Percentiles rank a stretch among this genome's conserved stretches.
Evolutionary conservation across 164 flowering plant species (phyloP).

Genomic region (Berberis thunbergii): DNA sequence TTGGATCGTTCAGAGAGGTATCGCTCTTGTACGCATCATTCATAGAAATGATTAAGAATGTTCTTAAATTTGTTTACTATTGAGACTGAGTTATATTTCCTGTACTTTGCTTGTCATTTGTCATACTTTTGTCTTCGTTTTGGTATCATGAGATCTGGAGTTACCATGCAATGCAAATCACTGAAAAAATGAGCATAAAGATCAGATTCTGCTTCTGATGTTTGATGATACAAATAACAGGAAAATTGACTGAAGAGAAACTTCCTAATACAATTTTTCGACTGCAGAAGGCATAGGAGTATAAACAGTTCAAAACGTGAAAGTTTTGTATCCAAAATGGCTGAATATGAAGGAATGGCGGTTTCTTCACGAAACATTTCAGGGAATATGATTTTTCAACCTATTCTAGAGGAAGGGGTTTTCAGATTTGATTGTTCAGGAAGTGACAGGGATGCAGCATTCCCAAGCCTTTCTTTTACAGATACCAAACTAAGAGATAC

Average conservation of each 20-base stretch:
- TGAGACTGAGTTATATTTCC: too few species aligned
- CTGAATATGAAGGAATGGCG: slow-evolving; percentile 18
- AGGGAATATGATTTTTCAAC: slow-evolving; percentile 65
- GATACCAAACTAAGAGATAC: slow-evolving; percentile 54
- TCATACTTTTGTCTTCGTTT: too few species aligned
- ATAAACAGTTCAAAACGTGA: slow-evolving; percentile 11
- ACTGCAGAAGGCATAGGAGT: slow-evolving; percentile 30
- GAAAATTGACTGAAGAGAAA: slow-evolving; percentile 17
- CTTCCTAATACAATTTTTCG: slow-evolving; percentile 24
- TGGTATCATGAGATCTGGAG: too few species aligned
- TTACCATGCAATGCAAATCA: background rate
- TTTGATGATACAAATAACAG: slow-evolving; percentile 12
- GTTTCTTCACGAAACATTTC: slow-evolving; percentile 18
- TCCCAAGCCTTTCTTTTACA: slow-evolving; percentile 73
- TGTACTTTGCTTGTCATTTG: too few species aligned
- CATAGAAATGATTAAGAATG: too few species aligned
- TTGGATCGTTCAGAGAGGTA: too few species aligned
- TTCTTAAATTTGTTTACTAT: too few species aligned
- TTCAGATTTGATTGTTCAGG: slow-evolving; percentile 86
- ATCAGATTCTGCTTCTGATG: slow-evolving; percentile 9
- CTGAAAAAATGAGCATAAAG: background rate
- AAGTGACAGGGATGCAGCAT: slow-evolving; percentile 51
- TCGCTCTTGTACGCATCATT: too few species aligned
- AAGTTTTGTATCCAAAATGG: slow-evolving; percentile 39
- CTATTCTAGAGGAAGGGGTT: slow-evolving; percentile 77